phyloP scores from a whole-genome alignment of 2,329 filamentous ascomycete genomes.

The Neofusicoccum sp. region DNA sequence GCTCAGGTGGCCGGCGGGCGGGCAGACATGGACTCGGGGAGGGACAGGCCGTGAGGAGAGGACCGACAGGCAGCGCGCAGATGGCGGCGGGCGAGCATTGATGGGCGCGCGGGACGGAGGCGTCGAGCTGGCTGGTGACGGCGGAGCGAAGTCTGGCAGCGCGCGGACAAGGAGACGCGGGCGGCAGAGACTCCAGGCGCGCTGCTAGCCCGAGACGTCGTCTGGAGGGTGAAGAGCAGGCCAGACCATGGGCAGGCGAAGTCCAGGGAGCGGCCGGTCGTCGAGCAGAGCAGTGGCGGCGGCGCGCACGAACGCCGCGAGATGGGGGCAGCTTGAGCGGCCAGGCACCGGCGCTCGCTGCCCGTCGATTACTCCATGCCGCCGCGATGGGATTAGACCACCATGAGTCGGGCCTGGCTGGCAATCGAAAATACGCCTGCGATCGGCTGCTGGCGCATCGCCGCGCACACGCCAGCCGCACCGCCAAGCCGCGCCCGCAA shows the following conservation, averaged over 20 bases:
- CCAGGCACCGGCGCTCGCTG: conserved; percentile 2
- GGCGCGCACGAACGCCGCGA: background rate
- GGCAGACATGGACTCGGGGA: conserved; percentile 4
- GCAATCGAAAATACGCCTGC: too few relatives aligned
- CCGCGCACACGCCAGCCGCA: too few relatives aligned
- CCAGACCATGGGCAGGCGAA: background rate
- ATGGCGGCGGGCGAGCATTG: conserved; percentile 9
- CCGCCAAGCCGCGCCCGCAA: too few relatives aligned
- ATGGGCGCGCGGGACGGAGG: background rate
- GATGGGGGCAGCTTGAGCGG: background rate
- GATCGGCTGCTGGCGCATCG: too few relatives aligned
- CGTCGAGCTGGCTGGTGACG: background rate
- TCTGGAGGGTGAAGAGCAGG: background rate
- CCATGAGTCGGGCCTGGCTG: too few relatives aligned
- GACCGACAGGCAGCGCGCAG: background rate
- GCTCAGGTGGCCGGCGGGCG: conserved; percentile 8
- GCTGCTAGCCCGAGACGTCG: background rate
- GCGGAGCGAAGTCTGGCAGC: background rate
- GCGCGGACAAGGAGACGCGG: background rate
- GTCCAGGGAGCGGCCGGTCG: background rate
- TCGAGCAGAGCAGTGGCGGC: background rate
- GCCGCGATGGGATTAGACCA: too few relatives aligned
- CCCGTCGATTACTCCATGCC: background rate
- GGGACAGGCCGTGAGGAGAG: conserved; percentile 1
- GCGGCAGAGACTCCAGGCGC: background rate